Conservation (phyloP, 768 basidiomycete species). For the Kwoniella heveanensis region DNA sequence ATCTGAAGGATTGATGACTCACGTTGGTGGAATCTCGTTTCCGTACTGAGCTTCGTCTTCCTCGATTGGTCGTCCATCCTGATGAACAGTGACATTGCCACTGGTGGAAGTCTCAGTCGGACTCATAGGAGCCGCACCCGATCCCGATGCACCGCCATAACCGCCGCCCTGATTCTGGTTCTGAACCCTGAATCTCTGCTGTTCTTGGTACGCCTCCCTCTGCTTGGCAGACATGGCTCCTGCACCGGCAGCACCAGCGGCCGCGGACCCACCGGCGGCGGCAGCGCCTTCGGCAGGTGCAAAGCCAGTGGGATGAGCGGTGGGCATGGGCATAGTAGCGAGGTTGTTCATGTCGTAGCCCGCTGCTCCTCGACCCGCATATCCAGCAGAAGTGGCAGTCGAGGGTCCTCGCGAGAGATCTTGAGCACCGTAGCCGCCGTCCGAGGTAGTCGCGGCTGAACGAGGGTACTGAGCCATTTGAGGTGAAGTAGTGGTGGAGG, state of each 20-base stretch:
- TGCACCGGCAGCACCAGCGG: constrained; percentile 32
- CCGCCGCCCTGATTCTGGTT: constrained; percentile 28
- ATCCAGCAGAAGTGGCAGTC: constrained; percentile 50
- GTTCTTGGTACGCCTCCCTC: constrained; percentile 53
- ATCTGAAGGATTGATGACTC: constrained; percentile 25
- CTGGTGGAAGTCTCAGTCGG: constrained; percentile 24
- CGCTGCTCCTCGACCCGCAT: constrained; percentile 40
- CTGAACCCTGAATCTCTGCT: constrained; percentile 36
- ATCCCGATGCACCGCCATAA: constrained; percentile 18
- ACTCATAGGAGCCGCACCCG: constrained; percentile 29
- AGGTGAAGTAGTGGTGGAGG: constrained; percentile 43
- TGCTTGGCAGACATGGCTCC: constrained; percentile 48
- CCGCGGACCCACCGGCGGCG: constrained; percentile 28
- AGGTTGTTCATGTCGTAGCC: constrained; percentile 17
- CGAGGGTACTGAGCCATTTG: constrained; percentile 53
- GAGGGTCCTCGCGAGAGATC: constrained; percentile 47
- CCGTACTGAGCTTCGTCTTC: constrained; percentile 32
- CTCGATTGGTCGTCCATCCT: constrained; percentile 40
- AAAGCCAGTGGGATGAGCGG: constrained; percentile 24
- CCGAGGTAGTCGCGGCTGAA: constrained; percentile 44
- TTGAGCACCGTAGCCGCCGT: constrained; percentile 36
- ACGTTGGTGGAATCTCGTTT: constrained; percentile 54
- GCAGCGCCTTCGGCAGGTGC: constrained; percentile 25
- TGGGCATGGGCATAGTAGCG: constrained; percentile 32
- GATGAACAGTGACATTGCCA: constrained; percentile 37